These are phyloP conservation scores for Aspergillus quadricinctus DNA, from an alignment of 2,329 filamentous ascomycete genomes.

Conservation along the genomic window DNA sequence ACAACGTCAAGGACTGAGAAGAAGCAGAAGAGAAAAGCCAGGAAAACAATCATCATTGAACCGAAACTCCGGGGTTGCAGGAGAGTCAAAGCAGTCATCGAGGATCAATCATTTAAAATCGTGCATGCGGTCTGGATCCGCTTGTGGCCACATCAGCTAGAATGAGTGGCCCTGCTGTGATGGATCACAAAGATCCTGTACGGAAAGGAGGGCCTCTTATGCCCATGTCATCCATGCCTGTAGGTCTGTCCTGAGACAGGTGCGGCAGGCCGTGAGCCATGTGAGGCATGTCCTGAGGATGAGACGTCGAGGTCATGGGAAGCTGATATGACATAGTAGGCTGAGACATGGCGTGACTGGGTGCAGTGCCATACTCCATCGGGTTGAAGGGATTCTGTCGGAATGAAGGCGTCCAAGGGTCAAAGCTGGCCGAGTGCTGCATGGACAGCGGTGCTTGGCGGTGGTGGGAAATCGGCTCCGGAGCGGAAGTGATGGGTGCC, in stretches of 20 bases:
- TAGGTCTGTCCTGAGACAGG: slow-evolving; percentile 11
- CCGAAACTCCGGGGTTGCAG: not conserved
- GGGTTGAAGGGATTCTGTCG: slow-evolving; percentile 31
- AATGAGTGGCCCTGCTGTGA: slow-evolving; percentile 11
- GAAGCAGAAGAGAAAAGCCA: slow-evolving; percentile 11
- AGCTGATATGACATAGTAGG: slow-evolving; percentile 27
- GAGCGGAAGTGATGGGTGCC: slow-evolving; percentile 19
- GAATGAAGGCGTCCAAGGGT: slow-evolving; percentile 30
- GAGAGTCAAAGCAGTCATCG: slow-evolving; percentile 6
- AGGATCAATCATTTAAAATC: slow-evolving; percentile 22
- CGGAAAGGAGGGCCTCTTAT: slow-evolving; percentile 25
- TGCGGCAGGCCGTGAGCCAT: slow-evolving; percentile 11
- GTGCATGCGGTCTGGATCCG: slow-evolving; percentile 24
- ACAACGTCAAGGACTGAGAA: slow-evolving; percentile 4
- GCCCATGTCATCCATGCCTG: slow-evolving; percentile 15
- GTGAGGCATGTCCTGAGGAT: slow-evolving; percentile 22
- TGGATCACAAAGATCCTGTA: slow-evolving; percentile 27
- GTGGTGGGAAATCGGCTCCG: slow-evolving; percentile 18
- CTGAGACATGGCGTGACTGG: slow-evolving; percentile 22
- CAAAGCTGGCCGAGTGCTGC: slow-evolving; percentile 18
- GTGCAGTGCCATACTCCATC: slow-evolving; percentile 24
- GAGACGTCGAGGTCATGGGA: slow-evolving; percentile 19
- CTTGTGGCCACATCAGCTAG: slow-evolving; percentile 5
- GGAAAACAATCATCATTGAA: slow-evolving; percentile 4
- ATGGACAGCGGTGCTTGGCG: slow-evolving; percentile 18